These are phyloP conservation scores for Aspergillus glaucus DNA, from an alignment of 2,329 filamentous ascomycete genomes.

Conservation along the genomic window DNA sequence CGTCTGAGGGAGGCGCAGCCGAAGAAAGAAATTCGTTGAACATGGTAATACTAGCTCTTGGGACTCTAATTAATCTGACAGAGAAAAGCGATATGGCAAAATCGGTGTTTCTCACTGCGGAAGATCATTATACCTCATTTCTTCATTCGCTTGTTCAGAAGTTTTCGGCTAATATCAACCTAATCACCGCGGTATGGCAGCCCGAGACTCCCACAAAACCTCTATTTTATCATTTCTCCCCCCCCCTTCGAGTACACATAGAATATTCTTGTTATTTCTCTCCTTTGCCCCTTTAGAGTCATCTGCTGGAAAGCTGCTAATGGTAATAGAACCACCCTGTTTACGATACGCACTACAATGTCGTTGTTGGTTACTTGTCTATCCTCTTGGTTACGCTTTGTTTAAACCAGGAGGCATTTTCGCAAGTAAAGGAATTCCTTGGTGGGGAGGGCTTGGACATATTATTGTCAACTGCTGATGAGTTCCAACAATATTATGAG, in stretches of 20 bases:
- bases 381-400: constrained; percentile 78
- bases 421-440: constrained; percentile 38
- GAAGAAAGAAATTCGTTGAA: constrained; percentile 58
- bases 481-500: constrained; percentile 57
- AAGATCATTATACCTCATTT: constrained; percentile 35
- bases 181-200: constrained; percentile 59
- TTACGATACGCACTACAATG: constrained; percentile 69
- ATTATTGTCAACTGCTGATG: constrained; percentile 53
- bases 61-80: constrained; percentile 79
- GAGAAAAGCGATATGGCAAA: constrained; percentile 66
- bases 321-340: constrained; percentile 44
- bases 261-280: constrained; percentile 5
- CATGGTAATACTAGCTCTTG: constrained; percentile 68
- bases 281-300: constrained; percentile 1
- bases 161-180: constrained; percentile 62
- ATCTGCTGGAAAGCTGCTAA: not conserved
- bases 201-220: not conserved
- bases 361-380: constrained; percentile 79
- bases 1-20: constrained; percentile 21
- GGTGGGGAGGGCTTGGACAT: constrained; percentile 43
- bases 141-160: constrained; percentile 57
- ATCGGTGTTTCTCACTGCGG: constrained; percentile 39
- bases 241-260: not conserved
- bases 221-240: not conserved
- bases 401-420: constrained; percentile 46